Evolutionary conservation across 1,284 basidiomycete genomes (phyloP).

Genomic region (Exobasidium rhododendri): DNA sequence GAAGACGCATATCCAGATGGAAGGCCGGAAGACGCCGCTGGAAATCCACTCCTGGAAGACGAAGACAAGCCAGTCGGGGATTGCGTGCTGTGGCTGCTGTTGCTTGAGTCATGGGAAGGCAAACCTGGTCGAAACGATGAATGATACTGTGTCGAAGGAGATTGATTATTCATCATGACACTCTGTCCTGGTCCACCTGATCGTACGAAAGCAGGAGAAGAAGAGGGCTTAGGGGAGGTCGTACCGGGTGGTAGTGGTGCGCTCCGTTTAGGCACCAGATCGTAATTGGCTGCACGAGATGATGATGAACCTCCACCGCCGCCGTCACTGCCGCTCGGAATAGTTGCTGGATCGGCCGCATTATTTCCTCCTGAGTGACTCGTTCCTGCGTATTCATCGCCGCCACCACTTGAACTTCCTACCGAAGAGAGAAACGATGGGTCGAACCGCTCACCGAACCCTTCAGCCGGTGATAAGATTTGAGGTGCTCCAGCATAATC

Average conservation of each 20-base stretch:
- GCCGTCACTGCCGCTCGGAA: neutral
- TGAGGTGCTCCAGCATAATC: constrained; percentile 41
- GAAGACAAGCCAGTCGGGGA: neutral
- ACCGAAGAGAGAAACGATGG: constrained; percentile 8
- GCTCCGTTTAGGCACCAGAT: constrained; percentile 43
- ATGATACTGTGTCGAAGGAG: neutral
- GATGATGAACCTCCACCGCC: neutral
- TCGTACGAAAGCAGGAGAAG: constrained; percentile 4
- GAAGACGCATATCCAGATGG: neutral
- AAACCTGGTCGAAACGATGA: neutral
- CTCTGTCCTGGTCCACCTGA: constrained; percentile 21
- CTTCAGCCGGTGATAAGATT: constrained; percentile 27
- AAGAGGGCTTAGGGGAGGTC: neutral
- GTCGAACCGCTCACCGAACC: constrained; percentile 15
- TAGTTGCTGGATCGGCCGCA: neutral
- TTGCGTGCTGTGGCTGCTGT: neutral
- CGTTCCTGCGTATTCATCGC: neutral
- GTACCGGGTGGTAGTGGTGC: constrained; percentile 24
- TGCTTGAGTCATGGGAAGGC: neutral
- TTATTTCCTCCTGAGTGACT: neutral
- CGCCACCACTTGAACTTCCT: neutral
- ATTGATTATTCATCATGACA: neutral
- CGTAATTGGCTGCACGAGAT: constrained; percentile 1
- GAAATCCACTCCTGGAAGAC: neutral
- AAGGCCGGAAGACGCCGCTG: neutral